A percentile compares a stretch with the other conserved stretches of the same genome.
Evolutionary conservation across 2,329 filamentous ascomycete genomes (phyloP).

Genomic region (Trichoderma gracile): DNA sequence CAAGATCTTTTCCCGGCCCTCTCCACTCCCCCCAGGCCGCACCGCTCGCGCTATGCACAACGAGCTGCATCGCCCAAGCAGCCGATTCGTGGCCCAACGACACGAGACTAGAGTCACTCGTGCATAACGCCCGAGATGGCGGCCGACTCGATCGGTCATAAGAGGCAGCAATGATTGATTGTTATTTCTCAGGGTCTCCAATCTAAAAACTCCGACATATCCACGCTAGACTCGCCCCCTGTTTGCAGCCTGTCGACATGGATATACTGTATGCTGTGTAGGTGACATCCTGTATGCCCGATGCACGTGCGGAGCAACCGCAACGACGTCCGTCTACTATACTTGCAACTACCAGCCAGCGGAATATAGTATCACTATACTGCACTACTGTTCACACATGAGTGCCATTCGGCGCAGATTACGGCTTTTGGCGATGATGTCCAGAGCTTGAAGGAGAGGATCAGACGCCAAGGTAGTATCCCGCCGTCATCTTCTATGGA

Average conservation of each 20-base stretch:
- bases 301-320: slow-evolving; percentile 11
- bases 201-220: slow-evolving; percentile 20
- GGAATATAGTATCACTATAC: not conserved
- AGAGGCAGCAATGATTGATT: not conserved
- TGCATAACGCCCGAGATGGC: not conserved
- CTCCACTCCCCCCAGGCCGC: not conserved
- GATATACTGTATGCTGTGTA: not conserved
- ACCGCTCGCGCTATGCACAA: not conserved
- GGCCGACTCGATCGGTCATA: slow-evolving; percentile 16
- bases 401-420: not conserved
- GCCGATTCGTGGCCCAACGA: slow-evolving; percentile 3
- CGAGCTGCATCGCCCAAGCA: not conserved
- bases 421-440: not conserved
- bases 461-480: not conserved
- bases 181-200: not conserved
- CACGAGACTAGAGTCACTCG: not conserved
- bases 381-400: not conserved
- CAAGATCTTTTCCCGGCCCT: slow-evolving; percentile 19
- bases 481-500: not conserved
- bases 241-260: not conserved
- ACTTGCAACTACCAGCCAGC: not conserved
- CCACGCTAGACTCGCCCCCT: not conserved
- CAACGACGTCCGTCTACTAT: not conserved
- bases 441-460: not conserved
- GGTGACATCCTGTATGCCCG: slow-evolving; percentile 11